Evolutionary conservation across 352 stramenopile species (phyloP).

Genomic region (Phytophthora foliorum): DNA sequence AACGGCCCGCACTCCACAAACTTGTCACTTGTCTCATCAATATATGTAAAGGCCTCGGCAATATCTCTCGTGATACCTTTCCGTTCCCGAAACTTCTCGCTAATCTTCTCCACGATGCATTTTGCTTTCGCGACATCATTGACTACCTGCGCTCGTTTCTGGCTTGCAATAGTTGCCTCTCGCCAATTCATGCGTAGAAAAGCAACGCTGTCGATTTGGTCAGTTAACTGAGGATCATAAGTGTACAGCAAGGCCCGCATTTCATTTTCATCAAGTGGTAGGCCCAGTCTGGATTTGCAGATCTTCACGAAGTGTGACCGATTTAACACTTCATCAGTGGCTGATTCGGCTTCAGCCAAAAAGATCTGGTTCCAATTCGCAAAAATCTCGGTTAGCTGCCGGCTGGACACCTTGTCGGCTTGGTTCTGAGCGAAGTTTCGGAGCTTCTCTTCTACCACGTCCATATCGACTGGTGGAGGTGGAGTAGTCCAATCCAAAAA

Average conservation of each 20-base stretch:
- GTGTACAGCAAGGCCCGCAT: slow-evolving; percentile 59
- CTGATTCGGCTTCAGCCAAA: slow-evolving; percentile 27
- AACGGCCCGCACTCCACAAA: slow-evolving; percentile 40
- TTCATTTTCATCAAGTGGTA: slow-evolving; percentile 63
- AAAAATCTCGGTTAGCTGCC: slow-evolving; percentile 53
- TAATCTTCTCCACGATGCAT: slow-evolving; percentile 27
- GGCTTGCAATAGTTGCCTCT: slow-evolving; percentile 28
- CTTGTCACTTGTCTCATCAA: slow-evolving; percentile 7
- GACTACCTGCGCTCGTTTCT: slow-evolving; percentile 36
- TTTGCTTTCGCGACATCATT: slow-evolving; percentile 4
- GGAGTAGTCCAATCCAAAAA: slow-evolving; percentile 80
- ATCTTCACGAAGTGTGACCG: slow-evolving; percentile 57
- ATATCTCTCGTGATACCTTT: slow-evolving; percentile 21
- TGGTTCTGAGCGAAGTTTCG: slow-evolving; percentile 48
- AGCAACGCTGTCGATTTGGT: slow-evolving; percentile 54
- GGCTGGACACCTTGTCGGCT: slow-evolving; percentile 38
- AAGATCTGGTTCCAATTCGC: slow-evolving; percentile 56
- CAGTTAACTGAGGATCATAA: slow-evolving; percentile 62
- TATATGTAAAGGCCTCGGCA: slow-evolving; percentile 25
- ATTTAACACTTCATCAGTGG: slow-evolving; percentile 31
- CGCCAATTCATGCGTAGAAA: slow-evolving; percentile 77
- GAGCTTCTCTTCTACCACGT: slow-evolving; percentile 60
- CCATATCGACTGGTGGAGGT: slow-evolving; percentile 41
- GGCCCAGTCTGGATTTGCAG: slow-evolving; percentile 37
- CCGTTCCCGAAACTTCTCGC: slow-evolving; percentile 15